Base-by-base conservation (phyloP, 129 eudicot species). In the Flaveria trinervia region DNA sequence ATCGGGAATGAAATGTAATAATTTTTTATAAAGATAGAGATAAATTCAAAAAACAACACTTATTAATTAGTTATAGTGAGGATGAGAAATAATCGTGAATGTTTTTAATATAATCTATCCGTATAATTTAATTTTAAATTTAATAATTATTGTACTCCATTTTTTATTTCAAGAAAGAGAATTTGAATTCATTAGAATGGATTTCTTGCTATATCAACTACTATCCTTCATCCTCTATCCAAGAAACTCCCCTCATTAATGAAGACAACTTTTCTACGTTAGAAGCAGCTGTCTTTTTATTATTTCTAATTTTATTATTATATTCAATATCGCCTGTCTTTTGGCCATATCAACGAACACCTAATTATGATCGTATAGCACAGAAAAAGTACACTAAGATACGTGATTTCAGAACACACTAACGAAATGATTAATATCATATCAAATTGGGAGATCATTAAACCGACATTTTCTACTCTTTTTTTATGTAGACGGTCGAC, bases 181-280 rank as follows among this genome's bases (percentile, higher is more conserved):
- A 36, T 36, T 4, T 36, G 41, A 30, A 26, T 41, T 65, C 73
- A 22, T 64, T 72, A 72, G 33, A 72, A 62, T 65, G 49, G 61
- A 52, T 80, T 73, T 80, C 79, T 65, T 80, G 79, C 70, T 14
- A 73, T 65, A 78, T 73, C 79, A 73, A 80, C 79, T 73, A 78
- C 44, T 78, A 70, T 78, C 76, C 52, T 43, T 70, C 82, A 78
- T 78, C 71, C 82, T 48, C 44, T 65, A 73, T 66, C 74, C 79
- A 72, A 51, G 83, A 65, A 70, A 66, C 75, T 56, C 82, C 66
- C 83, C 79, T 73, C 83, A 80, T 80, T 80, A 68, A 80, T 80
- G 79, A 73, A 54, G 83, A 55, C 79, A 80, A 59, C 79, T 56
- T 73, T 80, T 73, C 43, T 73, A 73, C 79, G 79, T 80, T 80